phyloP scores from a whole-genome alignment of 345 rosid species.

The Bruguiera parviflora region DNA sequence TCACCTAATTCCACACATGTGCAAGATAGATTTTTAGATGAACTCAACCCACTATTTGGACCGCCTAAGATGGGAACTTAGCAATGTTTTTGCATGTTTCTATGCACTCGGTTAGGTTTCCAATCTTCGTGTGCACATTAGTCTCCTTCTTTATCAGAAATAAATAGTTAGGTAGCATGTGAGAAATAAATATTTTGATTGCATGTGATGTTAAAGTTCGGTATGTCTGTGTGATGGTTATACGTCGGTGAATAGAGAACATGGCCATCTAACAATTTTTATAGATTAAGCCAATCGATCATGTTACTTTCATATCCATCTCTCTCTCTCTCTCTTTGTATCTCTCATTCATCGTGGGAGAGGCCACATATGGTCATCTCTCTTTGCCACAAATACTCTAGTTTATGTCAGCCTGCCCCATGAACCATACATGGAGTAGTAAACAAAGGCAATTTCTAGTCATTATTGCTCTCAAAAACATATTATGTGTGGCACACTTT shows the following conservation, averaged over 20 bases:
- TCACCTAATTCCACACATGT: slow-evolving; percentile 12
- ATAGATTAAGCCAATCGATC: slow-evolving; percentile 19
- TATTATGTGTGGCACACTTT: slow-evolving; percentile 3
- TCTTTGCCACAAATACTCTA: slow-evolving; percentile 3
- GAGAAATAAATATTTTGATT: no score
- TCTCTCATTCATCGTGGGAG: slow-evolving; percentile 6
- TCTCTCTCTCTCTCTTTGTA: not conserved
- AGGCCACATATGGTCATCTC: slow-evolving; percentile 22
- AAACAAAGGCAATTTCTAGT: slow-evolving; percentile 14
- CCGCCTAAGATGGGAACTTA: no score
- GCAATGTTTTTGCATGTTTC: no score
- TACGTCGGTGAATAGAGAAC: no score
- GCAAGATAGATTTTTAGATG: not conserved
- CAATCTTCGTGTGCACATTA: no score
- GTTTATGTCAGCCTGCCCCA: slow-evolving; percentile 1
- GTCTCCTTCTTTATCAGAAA: no score
- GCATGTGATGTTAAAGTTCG: no score
- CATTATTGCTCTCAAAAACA: slow-evolving; percentile 18
- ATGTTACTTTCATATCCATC: slow-evolving; percentile 31
- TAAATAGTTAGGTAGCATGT: no score
- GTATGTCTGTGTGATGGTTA: no score
- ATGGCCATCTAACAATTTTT: not conserved
- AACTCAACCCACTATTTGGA: not conserved
- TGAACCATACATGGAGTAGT: slow-evolving; percentile 2
- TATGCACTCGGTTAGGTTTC: no score